Base-by-base conservation (phyloP, 306 rosid species). In the Sechiopsis laciniata region DNA sequence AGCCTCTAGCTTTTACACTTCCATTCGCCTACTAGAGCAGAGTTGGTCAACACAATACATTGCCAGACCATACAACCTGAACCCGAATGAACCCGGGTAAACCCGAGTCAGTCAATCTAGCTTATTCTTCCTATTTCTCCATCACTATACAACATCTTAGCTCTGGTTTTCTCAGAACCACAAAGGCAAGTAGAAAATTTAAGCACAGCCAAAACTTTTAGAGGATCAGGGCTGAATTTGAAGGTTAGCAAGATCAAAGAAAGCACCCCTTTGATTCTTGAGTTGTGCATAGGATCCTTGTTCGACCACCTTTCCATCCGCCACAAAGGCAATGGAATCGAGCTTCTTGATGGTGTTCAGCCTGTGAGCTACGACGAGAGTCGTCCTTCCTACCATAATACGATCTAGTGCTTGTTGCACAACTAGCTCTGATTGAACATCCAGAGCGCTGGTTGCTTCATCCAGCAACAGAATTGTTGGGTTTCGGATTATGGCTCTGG, bases 381-480 rank as follows among this genome's bases (percentile, higher is more conserved):
- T 94, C 0, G 89, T 94, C 82, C 98, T 87, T 5, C 92, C 96
- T 0, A 86, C 84, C 99, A 94, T 89, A 9, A 85, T 86, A 29
- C 95, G 80, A 66, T 94, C 98, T 26, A 94, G 78, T 62, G 98
- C 97, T 80, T 91, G 96, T 72, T 94, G 97, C 66, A 94, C 96
- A 55, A 88, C 85, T 77, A 86, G 88, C 78, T 94, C 98, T 54
- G 96, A 90, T 75, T 94, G 97, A 69, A 89, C 89, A 3, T 91
- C 99, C 2, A 94, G 75, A 29, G 97, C 97, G 71, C 97, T 94
- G 40, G 99, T 94, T 85, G 99, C 99, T 61, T 90, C 99, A 48
- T 94, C 97, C 1, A 94, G 78, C 51, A 94, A 72, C 9, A 94
- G 75, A 66, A 94, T 84, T 0, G 74, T 90, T 48, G 98, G 97